These are phyloP conservation scores for Penicillium italicum DNA, from an alignment of 2,329 filamentous ascomycete species.

Conservation along the genomic window DNA sequence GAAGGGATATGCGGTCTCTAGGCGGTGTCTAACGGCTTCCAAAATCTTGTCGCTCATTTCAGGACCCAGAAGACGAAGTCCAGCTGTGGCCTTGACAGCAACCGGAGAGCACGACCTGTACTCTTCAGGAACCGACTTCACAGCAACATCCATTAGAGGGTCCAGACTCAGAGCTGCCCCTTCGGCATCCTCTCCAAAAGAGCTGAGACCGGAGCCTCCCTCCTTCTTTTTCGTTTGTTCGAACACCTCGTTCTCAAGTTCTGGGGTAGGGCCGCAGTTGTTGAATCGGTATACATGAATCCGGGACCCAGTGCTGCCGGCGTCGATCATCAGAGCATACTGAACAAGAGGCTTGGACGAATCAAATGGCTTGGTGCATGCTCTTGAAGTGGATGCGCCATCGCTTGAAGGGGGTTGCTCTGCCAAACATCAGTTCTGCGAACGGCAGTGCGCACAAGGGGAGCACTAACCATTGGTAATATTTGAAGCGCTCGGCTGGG, in stretches of 20 bases:
- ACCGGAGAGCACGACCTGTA: constrained; percentile 89
- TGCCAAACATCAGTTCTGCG: constrained; percentile 7
- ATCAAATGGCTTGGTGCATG: constrained; percentile 78
- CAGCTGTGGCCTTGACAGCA: constrained; percentile 97
- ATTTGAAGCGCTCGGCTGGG: constrained; percentile 27
- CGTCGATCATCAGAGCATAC: constrained; percentile 98
- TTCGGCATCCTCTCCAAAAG: constrained; percentile 80
- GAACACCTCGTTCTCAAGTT: constrained; percentile 89
- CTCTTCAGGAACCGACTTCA: constrained; percentile 79
- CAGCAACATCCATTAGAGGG: constrained; percentile 77
- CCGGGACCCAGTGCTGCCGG: constrained; percentile 92
- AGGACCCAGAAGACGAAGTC: constrained; percentile 77
- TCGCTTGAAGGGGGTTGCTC: constrained; percentile 24
- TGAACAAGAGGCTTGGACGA: constrained; percentile 91
- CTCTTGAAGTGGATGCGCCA: constrained; percentile 57
- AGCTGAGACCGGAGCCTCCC: constrained; percentile 75
- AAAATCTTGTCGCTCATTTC: constrained; percentile 82
- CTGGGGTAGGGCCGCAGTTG: constrained; percentile 93
- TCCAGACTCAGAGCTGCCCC: constrained; percentile 88
- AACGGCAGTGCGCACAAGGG: not conserved
- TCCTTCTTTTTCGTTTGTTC: constrained; percentile 85
- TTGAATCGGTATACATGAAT: constrained; percentile 99
- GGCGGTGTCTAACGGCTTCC: constrained; percentile 72
- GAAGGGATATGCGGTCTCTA: constrained; percentile 91
- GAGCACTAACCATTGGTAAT: constrained; percentile 24